Base-by-base conservation (phyloP, 2,329 filamentous ascomycete species). In the Paradendryphiella salina region DNA sequence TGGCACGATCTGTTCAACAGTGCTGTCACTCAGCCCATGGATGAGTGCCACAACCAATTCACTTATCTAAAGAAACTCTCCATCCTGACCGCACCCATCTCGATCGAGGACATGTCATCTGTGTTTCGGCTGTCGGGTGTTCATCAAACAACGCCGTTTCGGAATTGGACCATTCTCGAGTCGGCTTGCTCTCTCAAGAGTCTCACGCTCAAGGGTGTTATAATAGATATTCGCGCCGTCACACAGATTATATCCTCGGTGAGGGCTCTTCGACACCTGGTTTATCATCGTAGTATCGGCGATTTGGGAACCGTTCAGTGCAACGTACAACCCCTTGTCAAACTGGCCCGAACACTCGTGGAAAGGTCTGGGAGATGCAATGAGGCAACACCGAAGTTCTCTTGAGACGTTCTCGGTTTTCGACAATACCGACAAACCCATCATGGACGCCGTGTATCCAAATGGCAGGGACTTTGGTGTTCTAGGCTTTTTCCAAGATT, bases 261-360 rank as follows among this genome's bases (percentile, higher is more conserved):
- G 7, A 53, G 48, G n/a, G 33, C 49, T 18, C 35, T 56, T 1
- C 18, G 31, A n/a, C 34, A 10, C 3, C 40, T 59, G 34, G 3
- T 9, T 4, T 54, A 35, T 28, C 1, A 26, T 1, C 42, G 29
- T 18, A 28, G 11, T 37, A 46, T 28, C 9, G 2, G 11, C 2
- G 6, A 3, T 5, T 5, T 56, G 46, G 49, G 42, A 53, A 10
- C 56, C 56, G 0, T 46, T 59, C 5, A 31, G 26, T 2, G 11
- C n/a, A 2, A 36, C 29, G 3, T 7, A 36, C 3, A 40, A 39
- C 17, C 35, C 23, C 15, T 14, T 37, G 7, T 33, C 39, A 10
- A 17, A 15, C 9, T 56, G 50, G 46, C 46, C 46, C 2, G 8
- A 46, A 5, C 21, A 46, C 33, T 53, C 49, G 5, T 53, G 46